Conservation (phyloP, 2,329 filamentous ascomycete species). For the Ophiostoma novo-ulmi region DNA sequence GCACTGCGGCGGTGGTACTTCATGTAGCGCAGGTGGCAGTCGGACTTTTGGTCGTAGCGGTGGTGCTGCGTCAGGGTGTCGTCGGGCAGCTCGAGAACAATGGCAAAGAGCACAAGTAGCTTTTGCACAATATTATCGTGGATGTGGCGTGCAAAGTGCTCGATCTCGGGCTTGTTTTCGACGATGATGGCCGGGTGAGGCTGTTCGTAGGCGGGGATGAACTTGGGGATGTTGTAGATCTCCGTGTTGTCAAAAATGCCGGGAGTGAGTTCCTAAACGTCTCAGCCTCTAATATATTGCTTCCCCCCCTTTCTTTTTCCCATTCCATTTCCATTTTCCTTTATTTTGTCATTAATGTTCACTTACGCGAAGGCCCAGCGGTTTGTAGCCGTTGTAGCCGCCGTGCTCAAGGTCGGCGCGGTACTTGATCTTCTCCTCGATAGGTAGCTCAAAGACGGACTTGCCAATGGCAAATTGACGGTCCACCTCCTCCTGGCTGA, state of each 20-base stretch:
- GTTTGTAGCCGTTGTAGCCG: constrained; percentile 50
- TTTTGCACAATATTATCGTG: constrained; percentile 49
- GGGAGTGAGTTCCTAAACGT: constrained; percentile 22
- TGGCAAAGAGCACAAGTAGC: constrained; percentile 54
- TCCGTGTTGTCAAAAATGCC: constrained; percentile 51
- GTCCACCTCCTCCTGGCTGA: constrained; percentile 51
- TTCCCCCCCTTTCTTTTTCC: too few relatives aligned
- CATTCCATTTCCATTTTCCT: background rate
- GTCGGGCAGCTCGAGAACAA: constrained; percentile 54
- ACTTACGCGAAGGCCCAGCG: constrained; percentile 34
- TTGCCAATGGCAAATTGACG: constrained; percentile 52
- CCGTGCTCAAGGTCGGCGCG: constrained; percentile 40
- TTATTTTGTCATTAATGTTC: background rate
- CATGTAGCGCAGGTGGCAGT: constrained; percentile 58
- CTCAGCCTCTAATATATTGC: background rate
- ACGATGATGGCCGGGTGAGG: constrained; percentile 44
- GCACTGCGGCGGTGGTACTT: constrained; percentile 43
- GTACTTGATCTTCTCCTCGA: constrained; percentile 52
- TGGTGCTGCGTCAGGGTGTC: constrained; percentile 52
- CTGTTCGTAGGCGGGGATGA: constrained; percentile 42
- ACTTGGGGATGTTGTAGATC: constrained; percentile 58
- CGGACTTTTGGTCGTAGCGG: constrained; percentile 48
- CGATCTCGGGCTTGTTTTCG: constrained; percentile 50
- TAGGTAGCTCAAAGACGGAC: constrained; percentile 44
- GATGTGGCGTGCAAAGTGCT: constrained; percentile 44